Percentiles rank a stretch among this genome's conserved stretches.
Evolutionary conservation across 2,329 filamentous ascomycete genomes (phyloP).

Genomic region (Cladosporium sphaerospermum): DNA sequence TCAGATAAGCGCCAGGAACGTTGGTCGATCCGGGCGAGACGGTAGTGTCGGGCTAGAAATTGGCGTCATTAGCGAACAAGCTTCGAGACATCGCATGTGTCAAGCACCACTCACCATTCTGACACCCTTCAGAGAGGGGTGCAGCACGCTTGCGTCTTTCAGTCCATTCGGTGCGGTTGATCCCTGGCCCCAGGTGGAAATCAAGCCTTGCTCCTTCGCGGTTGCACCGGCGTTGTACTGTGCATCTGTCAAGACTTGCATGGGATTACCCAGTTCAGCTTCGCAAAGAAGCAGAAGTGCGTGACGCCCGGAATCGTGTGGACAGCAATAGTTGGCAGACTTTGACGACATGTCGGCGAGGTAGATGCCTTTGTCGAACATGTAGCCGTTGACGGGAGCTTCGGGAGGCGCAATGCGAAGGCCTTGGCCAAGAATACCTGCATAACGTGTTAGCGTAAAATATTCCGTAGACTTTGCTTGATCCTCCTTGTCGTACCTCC

Average conservation of each 20-base stretch:
- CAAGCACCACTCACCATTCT: conserved; percentile 53
- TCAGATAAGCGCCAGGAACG: conserved; percentile 40
- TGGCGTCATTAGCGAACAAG: background rate
- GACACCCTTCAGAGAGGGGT: conserved; percentile 59
- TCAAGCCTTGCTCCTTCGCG: conserved; percentile 54
- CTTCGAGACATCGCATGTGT: background rate
- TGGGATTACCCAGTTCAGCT: conserved; percentile 70
- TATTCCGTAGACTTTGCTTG: no score
- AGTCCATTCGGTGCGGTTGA: conserved; percentile 57
- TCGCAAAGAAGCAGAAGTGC: conserved; percentile 78
- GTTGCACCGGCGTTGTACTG: conserved; percentile 59
- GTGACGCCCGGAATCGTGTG: conserved; percentile 56
- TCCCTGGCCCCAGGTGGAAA: conserved; percentile 68
- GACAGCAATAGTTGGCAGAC: conserved; percentile 69
- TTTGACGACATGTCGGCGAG: conserved; percentile 81
- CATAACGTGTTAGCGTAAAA: no score
- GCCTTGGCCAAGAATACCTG: conserved; percentile 76
- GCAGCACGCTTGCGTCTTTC: conserved; percentile 67
- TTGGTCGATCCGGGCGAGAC: conserved; percentile 14
- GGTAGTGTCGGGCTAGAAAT: conserved; percentile 20
- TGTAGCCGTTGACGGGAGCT: conserved; percentile 58
- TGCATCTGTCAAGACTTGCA: conserved; percentile 55
- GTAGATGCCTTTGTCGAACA: conserved; percentile 89
- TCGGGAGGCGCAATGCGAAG: conserved; percentile 84
- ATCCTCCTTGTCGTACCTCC: conserved; percentile 34